Evolutionary conservation across 805 yeast genomes (phyloP), one percentile per base, ranked within the genome.

Genomic region (Cyberlindnera americana): DNA sequence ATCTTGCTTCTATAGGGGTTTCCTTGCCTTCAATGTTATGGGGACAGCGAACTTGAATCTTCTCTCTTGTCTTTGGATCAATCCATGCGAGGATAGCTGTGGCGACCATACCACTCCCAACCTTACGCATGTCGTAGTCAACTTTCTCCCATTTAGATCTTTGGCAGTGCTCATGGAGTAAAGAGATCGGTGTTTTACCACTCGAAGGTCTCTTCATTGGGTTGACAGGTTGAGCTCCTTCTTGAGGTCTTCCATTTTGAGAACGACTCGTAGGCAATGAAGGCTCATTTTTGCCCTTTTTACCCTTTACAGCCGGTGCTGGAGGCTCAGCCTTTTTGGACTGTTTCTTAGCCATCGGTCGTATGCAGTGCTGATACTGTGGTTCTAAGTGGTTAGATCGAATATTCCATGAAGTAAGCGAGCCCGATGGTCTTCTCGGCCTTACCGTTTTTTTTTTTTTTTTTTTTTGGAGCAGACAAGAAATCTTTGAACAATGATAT

Each of bases 131-230:
- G 35, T 85, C 90, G 50, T 87, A 86, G 17, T 74, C 80, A 4
- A 87, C 95, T 49, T 81, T 82, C 43, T 81, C 83, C 99, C 99
- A 91, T 61, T 88, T 87, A 43, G 75, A 78, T 57, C 82, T 84
- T 59, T 87, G 96, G 47, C 93, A 84, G 48, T 80, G 82, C 55
- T 91, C 99, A 54, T 87, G 87, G 5, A 91, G 70, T 14, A 91
- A 62, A 0, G 93, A 80, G 3, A 85, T 88, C 0, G 99, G 98
- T 13, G 91, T 67, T 53, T 91, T 91, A 1, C 99, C 99, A 41
- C 57, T 52, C 1, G 60, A 50, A 5, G 59, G 60, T 13, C 57
- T 47, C 6, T 44, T 37, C 19, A 49, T 49, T 13, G 47, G 46
- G 16, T 43, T 41, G 4, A 35, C 42, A 3, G 48, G 44, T 17